Base-by-base conservation (phyloP, 139 green algal genomes). In the Yamagishiella unicocca region DNA sequence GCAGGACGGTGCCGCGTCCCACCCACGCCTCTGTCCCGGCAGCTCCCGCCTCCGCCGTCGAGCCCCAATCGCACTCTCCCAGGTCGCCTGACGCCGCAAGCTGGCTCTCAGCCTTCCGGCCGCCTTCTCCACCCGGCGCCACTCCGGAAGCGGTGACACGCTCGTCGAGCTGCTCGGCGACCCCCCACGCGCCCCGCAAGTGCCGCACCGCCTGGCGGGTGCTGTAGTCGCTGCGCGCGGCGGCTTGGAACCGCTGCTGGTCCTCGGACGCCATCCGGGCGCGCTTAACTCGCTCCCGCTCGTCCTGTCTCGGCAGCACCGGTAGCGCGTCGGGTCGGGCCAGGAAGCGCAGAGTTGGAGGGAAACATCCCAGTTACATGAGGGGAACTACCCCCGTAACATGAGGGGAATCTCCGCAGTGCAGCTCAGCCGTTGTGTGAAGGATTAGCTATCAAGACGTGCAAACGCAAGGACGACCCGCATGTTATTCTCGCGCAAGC, bases 111-210 rank as follows among this genome's bases (percentile, higher is more conserved):
- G n/a, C n/a, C n/a, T 46, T 27, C 9, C 25, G 1, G 25, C 24
- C 24, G 24, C 71, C 24, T 9, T 38, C 43, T 4, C 42, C 45
- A n/a, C 8, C n/a, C 42, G 29, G 12, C 17, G 1, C 0, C 42
- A 6, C 46, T 37, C 74, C 64, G n/a, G 8, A n/a, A 21, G 31
- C 45, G 29, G 8, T 3, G 9, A 3, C 17, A 17, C 25, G 22
- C 40, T 75, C 61, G 19, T 75, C 78, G 4, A 85, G 38, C 78
- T 85, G 40, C 61, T 75, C 61, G 1, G 42, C 61, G 14, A 71
- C 61, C 29, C 40, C 38, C 78, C 78, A 85, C 7, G 78, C 78
- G 61, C 61, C 78, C 14, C 78, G 78, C 61, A 85, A 61, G 61
- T 85, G 78, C 0, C 78, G 78, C 35, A 62, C 55, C 1, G 38